These are phyloP conservation scores for Phoma sp. DNA, from an alignment of 2,329 filamentous ascomycete genomes.

Conservation along the genomic window DNA sequence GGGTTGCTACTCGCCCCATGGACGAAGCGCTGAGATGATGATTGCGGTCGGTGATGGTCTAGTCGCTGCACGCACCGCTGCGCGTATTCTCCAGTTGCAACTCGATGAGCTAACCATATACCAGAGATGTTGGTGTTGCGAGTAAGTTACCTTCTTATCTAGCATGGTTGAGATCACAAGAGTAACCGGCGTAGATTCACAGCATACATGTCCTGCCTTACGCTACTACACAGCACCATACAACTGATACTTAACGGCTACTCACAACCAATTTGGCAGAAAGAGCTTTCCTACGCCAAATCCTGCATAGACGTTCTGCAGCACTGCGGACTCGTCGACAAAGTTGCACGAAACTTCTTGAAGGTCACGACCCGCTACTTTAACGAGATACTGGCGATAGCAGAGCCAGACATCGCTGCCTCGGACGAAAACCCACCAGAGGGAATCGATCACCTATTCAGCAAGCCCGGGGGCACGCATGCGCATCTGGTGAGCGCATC, in stretches of 20 bases:
- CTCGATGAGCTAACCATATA: background rate
- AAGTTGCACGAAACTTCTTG: background rate
- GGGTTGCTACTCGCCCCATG: background rate
- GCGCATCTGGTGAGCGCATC: too few species aligned
- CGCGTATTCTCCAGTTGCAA: background rate
- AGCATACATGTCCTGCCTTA: background rate
- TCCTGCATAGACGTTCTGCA: background rate
- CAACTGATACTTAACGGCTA: background rate
- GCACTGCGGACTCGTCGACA: background rate
- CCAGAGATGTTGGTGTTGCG: conserved; percentile 1
- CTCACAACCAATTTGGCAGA: background rate
- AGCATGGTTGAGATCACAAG: background rate
- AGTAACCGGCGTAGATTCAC: background rate
- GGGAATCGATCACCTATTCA: background rate
- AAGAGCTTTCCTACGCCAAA: background rate
- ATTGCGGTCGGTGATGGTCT: background rate
- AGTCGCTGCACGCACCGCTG: background rate
- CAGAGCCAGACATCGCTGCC: background rate
- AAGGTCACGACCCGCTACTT: background rate
- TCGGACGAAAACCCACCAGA: background rate
- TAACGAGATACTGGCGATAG: background rate
- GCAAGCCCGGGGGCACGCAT: too few species aligned
- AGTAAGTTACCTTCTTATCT: background rate
- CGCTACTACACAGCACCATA: background rate
- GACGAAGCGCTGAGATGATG: background rate